phyloP scores from a whole-genome alignment of 2,329 filamentous ascomycete species.

The Chaetomiaceae sp. region DNA sequence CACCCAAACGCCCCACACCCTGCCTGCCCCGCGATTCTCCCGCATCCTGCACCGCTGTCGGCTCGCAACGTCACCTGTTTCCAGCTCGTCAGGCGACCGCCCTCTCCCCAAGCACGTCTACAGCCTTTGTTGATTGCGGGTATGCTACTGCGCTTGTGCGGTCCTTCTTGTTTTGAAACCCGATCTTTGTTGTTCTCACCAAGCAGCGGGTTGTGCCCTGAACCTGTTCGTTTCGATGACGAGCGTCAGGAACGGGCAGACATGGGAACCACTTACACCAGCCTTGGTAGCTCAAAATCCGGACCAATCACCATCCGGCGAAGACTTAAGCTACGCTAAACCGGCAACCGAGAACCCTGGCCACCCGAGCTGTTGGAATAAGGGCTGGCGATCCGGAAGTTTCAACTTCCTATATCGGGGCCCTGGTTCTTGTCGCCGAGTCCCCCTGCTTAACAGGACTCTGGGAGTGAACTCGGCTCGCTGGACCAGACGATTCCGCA shows the following conservation, averaged over 20 bases:
- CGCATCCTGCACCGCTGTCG: constrained; percentile 7
- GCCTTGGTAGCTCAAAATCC: constrained; percentile 4
- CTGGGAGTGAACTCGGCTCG: constrained; percentile 18
- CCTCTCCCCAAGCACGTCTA: neutral
- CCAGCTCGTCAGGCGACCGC: neutral
- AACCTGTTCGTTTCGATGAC: no score
- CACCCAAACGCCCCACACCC: neutral
- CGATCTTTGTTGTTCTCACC: neutral
- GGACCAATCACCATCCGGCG: constrained; percentile 6
- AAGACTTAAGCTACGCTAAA: neutral
- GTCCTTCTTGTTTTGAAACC: constrained; percentile 6
- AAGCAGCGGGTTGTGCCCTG: no score
- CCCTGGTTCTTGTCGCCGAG: no score
- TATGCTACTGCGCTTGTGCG: neutral
- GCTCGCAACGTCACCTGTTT: neutral
- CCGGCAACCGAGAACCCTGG: neutral
- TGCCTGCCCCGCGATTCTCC: constrained; percentile 16
- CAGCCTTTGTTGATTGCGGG: neutral
- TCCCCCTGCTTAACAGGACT: no score
- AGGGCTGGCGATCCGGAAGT: neutral
- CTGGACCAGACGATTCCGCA: constrained; percentile 6
- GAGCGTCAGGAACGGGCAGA: no score
- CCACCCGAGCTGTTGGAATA: no score
- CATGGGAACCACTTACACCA: constrained; percentile 13
- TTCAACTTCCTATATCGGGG: no score